Evolutionary conservation across 441 rosid species (phyloP).

Genomic region (Caryocar brasiliense): DNA sequence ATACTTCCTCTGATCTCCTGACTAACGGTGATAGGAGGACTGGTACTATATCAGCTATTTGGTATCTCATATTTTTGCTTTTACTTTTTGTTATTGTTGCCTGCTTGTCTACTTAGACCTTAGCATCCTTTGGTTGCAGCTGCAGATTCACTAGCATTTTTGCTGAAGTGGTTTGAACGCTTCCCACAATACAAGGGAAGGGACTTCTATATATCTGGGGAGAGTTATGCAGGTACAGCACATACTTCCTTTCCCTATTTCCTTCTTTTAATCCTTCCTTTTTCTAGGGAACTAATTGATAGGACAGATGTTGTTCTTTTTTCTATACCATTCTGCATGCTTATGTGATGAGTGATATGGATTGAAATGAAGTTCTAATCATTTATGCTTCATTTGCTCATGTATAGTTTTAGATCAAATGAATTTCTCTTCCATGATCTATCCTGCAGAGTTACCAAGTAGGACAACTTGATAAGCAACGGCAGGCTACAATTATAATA

Average conservation of each 20-base stretch:
- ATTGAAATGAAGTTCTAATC: too few relatives aligned
- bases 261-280: not conserved
- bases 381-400: too few relatives aligned
- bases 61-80: constrained; percentile 8
- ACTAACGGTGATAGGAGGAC: constrained; percentile 74
- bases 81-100: not conserved
- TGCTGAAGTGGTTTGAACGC: constrained; percentile 81
- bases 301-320: not conserved
- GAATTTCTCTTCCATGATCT: too few relatives aligned
- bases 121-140: constrained; percentile 33
- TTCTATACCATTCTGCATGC: not conserved
- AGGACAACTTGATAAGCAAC: too few relatives aligned
- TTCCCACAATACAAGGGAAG: constrained; percentile 78
- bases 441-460: too few relatives aligned
- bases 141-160: constrained; percentile 58
- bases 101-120: constrained; percentile 5
- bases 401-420: too few relatives aligned
- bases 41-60: constrained; percentile 36
- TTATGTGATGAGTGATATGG: not conserved
- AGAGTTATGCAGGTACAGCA: constrained; percentile 79
- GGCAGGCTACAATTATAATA: too few relatives aligned
- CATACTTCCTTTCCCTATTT: not conserved
- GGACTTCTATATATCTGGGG: constrained; percentile 75
- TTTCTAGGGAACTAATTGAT: too few relatives aligned
- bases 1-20: constrained; percentile 66